These are phyloP conservation scores for Paraurostyla sp. DNA, from an alignment of 73 alveolate genomes.

Conservation along the genomic window DNA sequence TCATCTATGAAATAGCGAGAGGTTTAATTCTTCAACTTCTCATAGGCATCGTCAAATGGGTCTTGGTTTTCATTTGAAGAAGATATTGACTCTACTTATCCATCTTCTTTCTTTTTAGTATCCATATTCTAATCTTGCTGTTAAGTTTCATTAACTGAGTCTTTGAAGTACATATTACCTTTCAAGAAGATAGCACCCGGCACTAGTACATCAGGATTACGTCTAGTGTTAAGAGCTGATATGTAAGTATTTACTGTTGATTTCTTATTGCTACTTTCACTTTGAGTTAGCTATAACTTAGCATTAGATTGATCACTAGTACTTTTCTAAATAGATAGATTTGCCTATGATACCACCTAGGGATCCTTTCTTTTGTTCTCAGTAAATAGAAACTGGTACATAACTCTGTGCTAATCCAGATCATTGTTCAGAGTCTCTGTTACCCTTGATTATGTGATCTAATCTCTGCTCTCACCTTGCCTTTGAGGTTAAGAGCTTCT, in stretches of 20 bases:
- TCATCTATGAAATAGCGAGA: conserved; percentile 60
- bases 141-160: background rate
- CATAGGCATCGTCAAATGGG: background rate
- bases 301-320: too few species aligned
- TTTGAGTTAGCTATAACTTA: too few species aligned
- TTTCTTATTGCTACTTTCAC: too few species aligned
- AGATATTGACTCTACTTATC: background rate
- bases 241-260: conserved; percentile 1
- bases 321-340: too few species aligned
- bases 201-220: conserved; percentile 62
- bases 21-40: conserved; percentile 10
- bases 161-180: conserved; percentile 54
- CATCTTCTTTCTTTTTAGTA: background rate
- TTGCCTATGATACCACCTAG: too few species aligned
- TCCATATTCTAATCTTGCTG: conserved; percentile 18
- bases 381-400: too few species aligned
- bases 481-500: too few species aligned
- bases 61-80: background rate
- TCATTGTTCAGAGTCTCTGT: too few species aligned
- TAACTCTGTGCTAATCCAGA: too few species aligned
- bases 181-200: conserved; percentile 55
- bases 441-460: too few species aligned
- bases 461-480: too few species aligned
- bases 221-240: conserved; percentile 21
- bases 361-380: too few species aligned